phyloP scores from a whole-genome alignment of 139 green algal genomes.

The Chlamydomonas sp. region DNA sequence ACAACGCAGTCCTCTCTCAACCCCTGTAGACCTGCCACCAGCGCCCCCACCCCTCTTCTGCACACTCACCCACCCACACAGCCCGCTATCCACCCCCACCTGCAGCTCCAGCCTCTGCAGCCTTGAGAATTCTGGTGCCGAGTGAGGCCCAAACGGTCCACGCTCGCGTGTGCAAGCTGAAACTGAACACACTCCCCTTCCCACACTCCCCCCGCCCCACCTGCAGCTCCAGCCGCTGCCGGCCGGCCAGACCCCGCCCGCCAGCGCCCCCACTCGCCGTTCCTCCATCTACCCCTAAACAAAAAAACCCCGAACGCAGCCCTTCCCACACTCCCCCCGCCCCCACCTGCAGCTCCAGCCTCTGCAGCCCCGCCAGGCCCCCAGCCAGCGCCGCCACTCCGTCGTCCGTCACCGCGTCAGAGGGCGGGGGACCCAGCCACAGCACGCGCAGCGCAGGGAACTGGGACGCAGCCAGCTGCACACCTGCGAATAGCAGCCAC shows the following conservation, averaged over 20 bases:
- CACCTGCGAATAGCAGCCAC: neutral
- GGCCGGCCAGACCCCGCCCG: no score
- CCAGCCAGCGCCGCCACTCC: constrained; percentile 15
- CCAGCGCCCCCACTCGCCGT: neutral
- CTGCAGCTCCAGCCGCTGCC: neutral
- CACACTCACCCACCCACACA: no score
- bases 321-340: neutral
- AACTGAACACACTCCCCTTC: no score
- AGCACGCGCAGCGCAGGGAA: constrained; percentile 12
- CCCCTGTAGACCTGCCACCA: no score
- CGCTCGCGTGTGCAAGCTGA: no score
- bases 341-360: constrained; percentile 15
- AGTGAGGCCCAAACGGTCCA: no score
- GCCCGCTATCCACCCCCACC: no score
- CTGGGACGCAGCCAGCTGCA: neutral
- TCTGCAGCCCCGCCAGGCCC: neutral
- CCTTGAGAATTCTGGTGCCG: no score
- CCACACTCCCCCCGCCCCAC: neutral
- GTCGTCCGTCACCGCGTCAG: neutral
- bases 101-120: no score
- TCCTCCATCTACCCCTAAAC: neutral
- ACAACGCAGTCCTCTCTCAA: no score
- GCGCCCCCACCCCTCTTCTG: no score
- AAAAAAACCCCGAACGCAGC: neutral
- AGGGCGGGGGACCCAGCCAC: neutral